Percentiles rank a stretch among this genome's conserved stretches.
These are phyloP conservation scores for Xylariaceae sp. DNA, from an alignment of 2,329 filamentous ascomycete genomes.

Conservation along the genomic window DNA sequence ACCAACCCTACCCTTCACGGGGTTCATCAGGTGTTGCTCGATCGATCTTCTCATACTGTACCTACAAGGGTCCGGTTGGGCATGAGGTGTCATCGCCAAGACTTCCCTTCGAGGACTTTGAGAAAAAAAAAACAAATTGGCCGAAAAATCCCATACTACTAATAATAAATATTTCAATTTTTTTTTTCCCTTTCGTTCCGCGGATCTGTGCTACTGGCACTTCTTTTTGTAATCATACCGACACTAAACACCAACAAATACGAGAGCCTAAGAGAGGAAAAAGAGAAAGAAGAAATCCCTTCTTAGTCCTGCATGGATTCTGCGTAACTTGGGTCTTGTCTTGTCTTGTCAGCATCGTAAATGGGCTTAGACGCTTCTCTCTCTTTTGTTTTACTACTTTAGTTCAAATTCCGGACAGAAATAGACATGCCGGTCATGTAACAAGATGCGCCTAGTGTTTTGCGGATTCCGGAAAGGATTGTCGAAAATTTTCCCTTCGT, in stretches of 20 bases:
- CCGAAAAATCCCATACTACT: slow-evolving; percentile 11
- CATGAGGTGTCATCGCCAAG: slow-evolving; percentile 15
- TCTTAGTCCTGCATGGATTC: slow-evolving; percentile 3
- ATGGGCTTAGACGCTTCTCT: background rate
- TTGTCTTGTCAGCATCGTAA: background rate
- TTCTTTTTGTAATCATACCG: background rate
- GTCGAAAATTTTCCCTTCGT: too few species aligned
- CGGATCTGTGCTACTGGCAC: slow-evolving; percentile 13
- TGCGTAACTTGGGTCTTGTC: background rate
- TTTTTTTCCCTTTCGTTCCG: slow-evolving; percentile 4
- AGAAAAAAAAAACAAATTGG: background rate
- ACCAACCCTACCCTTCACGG: background rate
- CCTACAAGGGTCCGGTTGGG: slow-evolving; percentile 5
- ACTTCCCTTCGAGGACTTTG: slow-evolving; percentile 8
- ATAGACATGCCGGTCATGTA: too few species aligned
- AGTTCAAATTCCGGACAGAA: too few species aligned
- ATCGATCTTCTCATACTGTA: slow-evolving; percentile 8
- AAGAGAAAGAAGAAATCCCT: slow-evolving; percentile 2
- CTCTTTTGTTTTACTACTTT: too few species aligned
- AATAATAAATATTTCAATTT: background rate
- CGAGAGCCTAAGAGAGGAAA: slow-evolving; percentile 17
- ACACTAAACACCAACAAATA: slow-evolving; percentile 11
- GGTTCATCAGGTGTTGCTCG: background rate
- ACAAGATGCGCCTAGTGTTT: too few species aligned
- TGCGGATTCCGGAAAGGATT: too few species aligned